These are phyloP conservation scores for Acacia melanoxylon DNA, from an alignment of 306 rosid genomes.

Conservation along the genomic window DNA sequence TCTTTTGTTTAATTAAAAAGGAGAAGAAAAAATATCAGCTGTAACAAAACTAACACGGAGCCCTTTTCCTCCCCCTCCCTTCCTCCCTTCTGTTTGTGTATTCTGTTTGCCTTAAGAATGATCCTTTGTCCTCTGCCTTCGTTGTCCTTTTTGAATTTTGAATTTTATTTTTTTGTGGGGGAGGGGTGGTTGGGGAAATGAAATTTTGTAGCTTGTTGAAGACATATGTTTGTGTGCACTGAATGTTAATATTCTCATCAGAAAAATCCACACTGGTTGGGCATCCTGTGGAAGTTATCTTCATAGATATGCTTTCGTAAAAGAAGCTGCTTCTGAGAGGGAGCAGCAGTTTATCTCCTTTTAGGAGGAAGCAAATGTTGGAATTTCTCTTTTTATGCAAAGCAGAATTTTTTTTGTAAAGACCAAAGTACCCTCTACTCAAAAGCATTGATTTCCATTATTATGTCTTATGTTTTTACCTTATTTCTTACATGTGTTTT, in stretches of 20 bases:
- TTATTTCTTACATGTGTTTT: background rate
- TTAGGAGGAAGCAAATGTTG: background rate
- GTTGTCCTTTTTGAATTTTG: background rate
- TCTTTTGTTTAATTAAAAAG: slow-evolving; percentile 19
- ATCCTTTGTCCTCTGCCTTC: background rate
- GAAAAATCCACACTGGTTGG: background rate
- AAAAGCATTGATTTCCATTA: background rate
- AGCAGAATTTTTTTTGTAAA: background rate
- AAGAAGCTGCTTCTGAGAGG: background rate
- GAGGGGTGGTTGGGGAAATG: no score
- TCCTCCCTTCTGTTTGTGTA: background rate
- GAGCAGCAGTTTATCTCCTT: background rate
- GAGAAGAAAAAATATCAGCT: background rate
- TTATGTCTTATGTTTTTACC: background rate
- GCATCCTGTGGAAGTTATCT: background rate
- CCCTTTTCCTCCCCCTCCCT: background rate
- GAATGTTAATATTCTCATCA: background rate
- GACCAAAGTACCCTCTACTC: background rate
- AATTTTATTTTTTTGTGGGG: no score
- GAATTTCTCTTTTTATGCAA: background rate
- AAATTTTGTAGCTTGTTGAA: background rate
- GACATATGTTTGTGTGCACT: background rate
- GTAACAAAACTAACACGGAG: background rate
- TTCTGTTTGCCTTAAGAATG: background rate
- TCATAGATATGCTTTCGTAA: background rate